These are phyloP conservation scores for Fusarium sp. DNA, from an alignment of 2,329 filamentous ascomycete genomes.

Conservation along the genomic window DNA sequence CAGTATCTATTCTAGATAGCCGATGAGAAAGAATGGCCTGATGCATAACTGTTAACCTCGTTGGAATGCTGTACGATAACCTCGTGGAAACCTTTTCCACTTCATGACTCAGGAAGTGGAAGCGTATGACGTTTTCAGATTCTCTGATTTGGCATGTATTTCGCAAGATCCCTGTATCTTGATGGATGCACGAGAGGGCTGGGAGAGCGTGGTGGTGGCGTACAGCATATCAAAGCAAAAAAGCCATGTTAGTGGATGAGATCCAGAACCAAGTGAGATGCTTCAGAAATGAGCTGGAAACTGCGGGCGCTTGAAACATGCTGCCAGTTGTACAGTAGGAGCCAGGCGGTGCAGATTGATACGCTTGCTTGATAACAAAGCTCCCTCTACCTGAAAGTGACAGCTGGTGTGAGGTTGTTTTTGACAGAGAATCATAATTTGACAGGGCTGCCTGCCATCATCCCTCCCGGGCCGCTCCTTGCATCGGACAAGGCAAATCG, in stretches of 20 bases:
- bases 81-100: conserved; percentile 3
- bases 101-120: conserved; percentile 2
- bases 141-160: not conserved
- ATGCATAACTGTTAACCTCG: conserved; percentile 6
- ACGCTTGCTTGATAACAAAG: not conserved
- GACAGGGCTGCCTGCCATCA: conserved; percentile 15
- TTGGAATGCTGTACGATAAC: conserved; percentile 22
- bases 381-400: not conserved
- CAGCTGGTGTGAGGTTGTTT: not conserved
- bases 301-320: conserved; percentile 15
- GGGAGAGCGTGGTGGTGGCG: conserved; percentile 29
- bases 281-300: conserved; percentile 6
- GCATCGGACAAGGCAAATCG: conserved; percentile 22
- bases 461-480: conserved; percentile 34
- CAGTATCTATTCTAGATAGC: not conserved
- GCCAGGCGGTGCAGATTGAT: not conserved
- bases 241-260: conserved; percentile 7
- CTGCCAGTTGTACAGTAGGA: not conserved
- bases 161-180: not conserved
- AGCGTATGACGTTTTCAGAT: conserved; percentile 8
- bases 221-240: conserved; percentile 25
- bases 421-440: not conserved
- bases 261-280: not conserved
- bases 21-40: conserved; percentile 2
- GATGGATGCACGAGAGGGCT: conserved; percentile 1